phyloP scores from a whole-genome alignment of 495 filamentous ascomycete species.

The Diplogelasinospora grovesii region DNA sequence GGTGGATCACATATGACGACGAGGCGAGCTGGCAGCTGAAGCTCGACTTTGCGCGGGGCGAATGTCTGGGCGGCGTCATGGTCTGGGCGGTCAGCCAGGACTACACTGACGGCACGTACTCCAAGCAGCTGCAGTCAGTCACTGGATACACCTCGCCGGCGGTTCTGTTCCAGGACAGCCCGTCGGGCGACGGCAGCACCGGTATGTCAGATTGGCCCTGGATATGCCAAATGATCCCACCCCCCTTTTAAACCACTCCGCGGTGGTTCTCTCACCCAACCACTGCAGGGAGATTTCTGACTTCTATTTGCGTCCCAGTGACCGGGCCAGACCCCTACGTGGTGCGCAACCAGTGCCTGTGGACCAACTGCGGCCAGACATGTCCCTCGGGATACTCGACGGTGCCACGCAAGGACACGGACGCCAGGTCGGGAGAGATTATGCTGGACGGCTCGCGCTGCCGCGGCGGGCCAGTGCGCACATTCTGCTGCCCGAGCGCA shows the following conservation, averaged over 20 bases:
- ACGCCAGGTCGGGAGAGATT: not conserved
- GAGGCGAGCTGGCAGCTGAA: constrained; percentile 30
- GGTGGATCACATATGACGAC: constrained; percentile 33
- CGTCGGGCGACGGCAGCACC: too few relatives aligned
- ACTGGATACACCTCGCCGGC: too few relatives aligned
- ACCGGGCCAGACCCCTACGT: too few relatives aligned
- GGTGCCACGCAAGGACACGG: not conserved
- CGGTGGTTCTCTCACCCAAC: too few relatives aligned
- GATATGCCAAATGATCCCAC: too few relatives aligned
- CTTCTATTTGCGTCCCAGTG: too few relatives aligned
- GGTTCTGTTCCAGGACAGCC: too few relatives aligned
- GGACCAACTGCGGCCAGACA: not conserved
- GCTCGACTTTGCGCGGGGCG: constrained; percentile 26
- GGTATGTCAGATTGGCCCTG: too few relatives aligned
- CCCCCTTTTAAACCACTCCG: too few relatives aligned
- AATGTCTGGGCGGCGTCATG: constrained; percentile 21
- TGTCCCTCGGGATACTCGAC: not conserved
- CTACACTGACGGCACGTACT: constrained; percentile 27
- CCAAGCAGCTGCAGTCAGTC: too few relatives aligned
- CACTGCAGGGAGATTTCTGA: too few relatives aligned
- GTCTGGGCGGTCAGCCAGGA: constrained; percentile 25
- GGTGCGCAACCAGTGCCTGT: not conserved
- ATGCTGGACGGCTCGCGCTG: constrained; percentile 3
- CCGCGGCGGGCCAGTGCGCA: not conserved
- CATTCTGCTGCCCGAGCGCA: constrained; percentile 1